These are phyloP conservation scores for Cyberlindnera samutprakarnensis DNA, from an alignment of 805 yeast genomes.

Conservation along the genomic window DNA sequence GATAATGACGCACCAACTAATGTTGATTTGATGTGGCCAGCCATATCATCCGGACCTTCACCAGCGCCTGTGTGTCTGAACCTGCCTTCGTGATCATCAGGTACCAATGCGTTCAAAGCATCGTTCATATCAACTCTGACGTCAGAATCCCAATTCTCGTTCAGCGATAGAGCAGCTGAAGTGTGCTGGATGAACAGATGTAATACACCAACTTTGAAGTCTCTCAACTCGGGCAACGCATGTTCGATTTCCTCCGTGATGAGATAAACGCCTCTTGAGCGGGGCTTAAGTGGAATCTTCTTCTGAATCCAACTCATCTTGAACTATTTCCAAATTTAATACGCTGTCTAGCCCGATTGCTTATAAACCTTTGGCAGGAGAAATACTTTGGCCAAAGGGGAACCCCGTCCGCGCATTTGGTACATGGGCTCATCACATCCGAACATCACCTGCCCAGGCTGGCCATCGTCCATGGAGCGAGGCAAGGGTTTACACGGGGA, in stretches of 20 bases:
- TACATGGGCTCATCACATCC: no score
- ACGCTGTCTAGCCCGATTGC: neutral
- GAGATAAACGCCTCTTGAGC: conserved; percentile 62
- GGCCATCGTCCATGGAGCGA: no score
- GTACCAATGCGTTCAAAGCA: conserved; percentile 57
- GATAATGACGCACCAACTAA: conserved; percentile 56
- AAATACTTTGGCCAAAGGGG: no score
- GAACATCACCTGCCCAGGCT: no score
- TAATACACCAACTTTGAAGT: conserved; percentile 55
- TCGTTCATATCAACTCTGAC: conserved; percentile 64
- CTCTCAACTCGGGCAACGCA: conserved; percentile 50
- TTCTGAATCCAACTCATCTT: conserved; percentile 47
- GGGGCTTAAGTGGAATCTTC: conserved; percentile 45
- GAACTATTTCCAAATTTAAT: neutral
- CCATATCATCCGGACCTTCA: conserved; percentile 83
- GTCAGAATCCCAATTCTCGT: conserved; percentile 77
- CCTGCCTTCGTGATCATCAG: conserved; percentile 40
- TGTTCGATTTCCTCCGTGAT: conserved; percentile 57
- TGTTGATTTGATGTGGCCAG: conserved; percentile 66
- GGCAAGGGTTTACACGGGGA: no score
- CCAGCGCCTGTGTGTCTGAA: conserved; percentile 34
- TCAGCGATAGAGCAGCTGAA: conserved; percentile 67
- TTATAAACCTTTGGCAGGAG: conserved; percentile 11
- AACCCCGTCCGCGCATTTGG: no score
- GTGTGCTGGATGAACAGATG: conserved; percentile 73